Base-by-base conservation (phyloP, 1,284 basidiomycete genomes). In the Phylloboletellus chloephorus region DNA sequence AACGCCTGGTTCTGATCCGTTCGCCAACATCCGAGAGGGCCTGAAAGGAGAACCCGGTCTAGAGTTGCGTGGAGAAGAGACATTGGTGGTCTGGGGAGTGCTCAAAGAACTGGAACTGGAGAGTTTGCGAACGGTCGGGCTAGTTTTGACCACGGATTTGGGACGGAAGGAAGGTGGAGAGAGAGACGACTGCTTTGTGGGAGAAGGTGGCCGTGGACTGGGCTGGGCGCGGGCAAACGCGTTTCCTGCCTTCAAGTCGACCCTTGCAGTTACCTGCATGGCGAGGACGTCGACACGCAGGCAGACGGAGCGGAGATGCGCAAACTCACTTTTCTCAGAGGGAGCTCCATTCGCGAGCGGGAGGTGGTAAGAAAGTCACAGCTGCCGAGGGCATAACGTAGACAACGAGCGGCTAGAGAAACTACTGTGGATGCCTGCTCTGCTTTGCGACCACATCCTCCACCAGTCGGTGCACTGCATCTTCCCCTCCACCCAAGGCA, bases 401-500 rank as follows among this genome's bases (percentile, higher is more conserved):
- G n/a, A n/a, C n/a, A n/a, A n/a, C n/a, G n/a, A n/a, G n/a, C n/a
- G n/a, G n/a, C n/a, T n/a, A n/a, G n/a, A n/a, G n/a, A n/a, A n/a
- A n/a, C n/a, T n/a, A n/a, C n/a, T n/a, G n/a, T n/a, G n/a, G n/a
- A n/a, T n/a, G n/a, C n/a, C 11, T 32, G 30, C 15, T 72, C 49
- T 75, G 77, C 61, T 72, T 75, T 19, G 64, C 69, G 49, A 91
- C 56, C 5, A 79, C 73, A 28, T 78, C 74, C 54, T 85, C 78
- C 6, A 94, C 73, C 56, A 88, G 52, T 2, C 51, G 67, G 41
- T 73, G 71, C 35, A 91, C 58, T 3, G 72, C 71, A 30, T 72
- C 72, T 26, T 74, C 72, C 1, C 72, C 77, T 1, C 67, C 68
- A 6, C 77, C 78, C 36, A 94, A 67, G 29, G 85, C 80, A 42